Percentiles rank a stretch among this genome's conserved stretches.
phyloP scores from a whole-genome alignment of 257 asterid genomes.

The Nicotiana attenuata region DNA sequence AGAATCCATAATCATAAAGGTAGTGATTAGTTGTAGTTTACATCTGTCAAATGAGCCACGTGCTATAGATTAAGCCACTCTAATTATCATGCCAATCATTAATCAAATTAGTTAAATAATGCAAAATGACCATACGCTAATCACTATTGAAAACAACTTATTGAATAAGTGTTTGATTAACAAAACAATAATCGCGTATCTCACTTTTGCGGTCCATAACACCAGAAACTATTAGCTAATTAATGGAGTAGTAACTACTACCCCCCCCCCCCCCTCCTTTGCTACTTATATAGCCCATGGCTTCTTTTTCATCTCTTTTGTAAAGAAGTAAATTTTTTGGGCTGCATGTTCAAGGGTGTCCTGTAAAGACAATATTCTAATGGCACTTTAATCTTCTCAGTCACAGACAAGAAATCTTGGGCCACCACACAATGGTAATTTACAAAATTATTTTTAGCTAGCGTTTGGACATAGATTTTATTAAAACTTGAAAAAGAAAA shows the following conservation, averaged over 20 bases:
- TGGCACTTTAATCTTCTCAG: not conserved
- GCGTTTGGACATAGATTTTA: no score
- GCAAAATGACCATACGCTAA: not conserved
- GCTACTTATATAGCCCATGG: not conserved
- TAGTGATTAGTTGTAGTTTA: not conserved
- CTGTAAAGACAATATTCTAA: not conserved
- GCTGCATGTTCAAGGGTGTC: not conserved
- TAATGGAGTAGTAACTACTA: not conserved
- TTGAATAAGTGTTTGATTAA: not conserved
- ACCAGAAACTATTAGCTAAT: not conserved
- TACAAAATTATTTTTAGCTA: not conserved
- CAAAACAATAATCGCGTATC: not conserved
- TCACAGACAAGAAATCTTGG: not conserved
- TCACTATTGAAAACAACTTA: not conserved
- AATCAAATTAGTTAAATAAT: constrained; percentile 10
- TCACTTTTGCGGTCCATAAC: constrained; percentile 1
- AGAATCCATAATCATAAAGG: constrained; percentile 8
- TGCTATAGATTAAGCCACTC: constrained; percentile 2
- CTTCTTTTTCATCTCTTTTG: not conserved
- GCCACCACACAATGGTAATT: not conserved
- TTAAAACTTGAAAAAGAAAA: no score
- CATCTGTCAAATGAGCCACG: constrained; percentile 7
- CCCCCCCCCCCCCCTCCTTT: not conserved
- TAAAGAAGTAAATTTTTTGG: not conserved
- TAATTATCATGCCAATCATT: constrained; percentile 15